Evolutionary conservation across 305 asterid species (phyloP).

Genomic region (Fraxinus angustifolia): DNA sequence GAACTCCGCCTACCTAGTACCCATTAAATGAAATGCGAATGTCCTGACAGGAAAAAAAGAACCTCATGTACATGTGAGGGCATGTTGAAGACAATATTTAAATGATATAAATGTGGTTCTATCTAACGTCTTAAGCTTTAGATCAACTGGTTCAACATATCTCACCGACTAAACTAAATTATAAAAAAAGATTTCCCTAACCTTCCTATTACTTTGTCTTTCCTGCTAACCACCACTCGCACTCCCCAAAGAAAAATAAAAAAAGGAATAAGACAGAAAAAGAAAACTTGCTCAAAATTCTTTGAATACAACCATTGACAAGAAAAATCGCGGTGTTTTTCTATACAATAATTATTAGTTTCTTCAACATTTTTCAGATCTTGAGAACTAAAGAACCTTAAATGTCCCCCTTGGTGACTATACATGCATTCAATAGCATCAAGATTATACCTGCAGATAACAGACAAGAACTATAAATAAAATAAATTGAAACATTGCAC

Average conservation of each 20-base stretch:
- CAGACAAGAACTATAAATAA: slow-evolving; percentile 42
- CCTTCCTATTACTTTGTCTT: not conserved
- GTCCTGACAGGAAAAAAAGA: not conserved
- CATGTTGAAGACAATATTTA: too few relatives aligned
- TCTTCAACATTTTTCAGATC: slow-evolving; percentile 16
- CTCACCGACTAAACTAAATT: not conserved
- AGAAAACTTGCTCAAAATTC: not conserved
- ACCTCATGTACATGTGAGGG: not conserved
- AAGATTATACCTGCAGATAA: slow-evolving; percentile 34
- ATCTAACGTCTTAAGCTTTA: not conserved
- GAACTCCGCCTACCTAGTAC: not conserved
- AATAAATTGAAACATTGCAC: slow-evolving; percentile 75
- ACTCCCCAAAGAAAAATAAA: not conserved
- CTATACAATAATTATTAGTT: not conserved
- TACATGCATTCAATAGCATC: slow-evolving; percentile 25
- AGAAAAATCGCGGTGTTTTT: not conserved
- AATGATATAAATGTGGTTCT: not conserved
- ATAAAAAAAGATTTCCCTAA: not conserved
- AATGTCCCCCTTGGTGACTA: not conserved
- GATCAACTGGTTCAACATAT: not conserved
- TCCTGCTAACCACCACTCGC: not conserved
- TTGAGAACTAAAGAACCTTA: not conserved
- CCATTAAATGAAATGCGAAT: not conserved
- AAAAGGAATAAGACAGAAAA: not conserved
- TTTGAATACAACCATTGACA: not conserved